Percentiles rank a stretch among this genome's conserved stretches.
phyloP scores from a whole-genome alignment of 2,329 filamentous ascomycete species.

The Aspergillus udagawae region DNA sequence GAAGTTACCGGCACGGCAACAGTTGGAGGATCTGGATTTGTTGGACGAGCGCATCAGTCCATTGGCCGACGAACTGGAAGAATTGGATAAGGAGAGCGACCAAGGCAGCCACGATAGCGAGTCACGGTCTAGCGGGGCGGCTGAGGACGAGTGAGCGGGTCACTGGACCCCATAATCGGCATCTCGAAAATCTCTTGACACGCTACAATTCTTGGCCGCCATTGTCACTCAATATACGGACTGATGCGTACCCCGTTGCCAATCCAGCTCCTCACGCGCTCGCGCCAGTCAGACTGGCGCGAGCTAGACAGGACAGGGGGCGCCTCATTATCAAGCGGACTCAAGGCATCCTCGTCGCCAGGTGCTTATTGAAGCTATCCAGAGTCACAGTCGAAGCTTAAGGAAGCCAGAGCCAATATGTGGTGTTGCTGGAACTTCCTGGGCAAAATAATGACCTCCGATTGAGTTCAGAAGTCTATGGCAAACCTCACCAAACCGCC shows the following conservation, averaged over 20 bases:
- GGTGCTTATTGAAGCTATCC: background rate
- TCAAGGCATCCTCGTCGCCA: background rate
- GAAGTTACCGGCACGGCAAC: conserved; percentile 79
- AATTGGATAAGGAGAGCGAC: conserved; percentile 35
- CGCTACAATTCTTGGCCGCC: background rate
- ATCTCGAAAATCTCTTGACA: background rate
- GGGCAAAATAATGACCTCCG: background rate
- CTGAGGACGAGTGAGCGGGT: conserved; percentile 27
- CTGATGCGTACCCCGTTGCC: background rate
- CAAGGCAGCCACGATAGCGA: conserved; percentile 23
- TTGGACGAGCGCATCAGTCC: conserved; percentile 82
- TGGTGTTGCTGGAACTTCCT: background rate
- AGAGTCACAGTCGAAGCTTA: background rate
- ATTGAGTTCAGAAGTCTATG: background rate
- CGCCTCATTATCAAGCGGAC: background rate
- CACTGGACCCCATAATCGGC: background rate
- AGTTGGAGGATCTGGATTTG: conserved; percentile 83
- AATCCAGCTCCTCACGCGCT: background rate
- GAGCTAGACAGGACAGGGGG: background rate
- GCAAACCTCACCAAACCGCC: background rate
- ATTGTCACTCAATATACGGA: background rate
- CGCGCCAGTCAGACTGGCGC: background rate
- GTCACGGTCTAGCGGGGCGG: conserved; percentile 15
- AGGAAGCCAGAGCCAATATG: background rate
- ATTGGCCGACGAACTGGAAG: conserved; percentile 61